phyloP scores from a whole-genome alignment of 164 flowering plant species.

The Kingdonia uniflora region DNA sequence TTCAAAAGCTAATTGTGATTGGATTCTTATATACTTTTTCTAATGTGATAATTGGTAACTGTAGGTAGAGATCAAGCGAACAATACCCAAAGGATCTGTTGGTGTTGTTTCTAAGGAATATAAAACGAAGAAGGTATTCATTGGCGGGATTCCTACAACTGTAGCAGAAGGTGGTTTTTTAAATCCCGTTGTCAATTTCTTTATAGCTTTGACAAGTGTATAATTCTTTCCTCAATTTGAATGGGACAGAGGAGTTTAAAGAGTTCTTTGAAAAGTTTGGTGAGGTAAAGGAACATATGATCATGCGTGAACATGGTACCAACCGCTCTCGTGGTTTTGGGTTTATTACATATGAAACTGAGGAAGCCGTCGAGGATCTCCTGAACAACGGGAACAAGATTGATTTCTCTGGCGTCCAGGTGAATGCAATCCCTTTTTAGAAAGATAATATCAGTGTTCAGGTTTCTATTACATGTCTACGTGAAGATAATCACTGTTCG shows the following conservation, averaged over 20 bases:
- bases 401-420: conserved; percentile 69
- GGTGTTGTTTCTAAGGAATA: conserved; percentile 45
- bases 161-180: conserved; percentile 48
- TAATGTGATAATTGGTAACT: conserved; percentile 2
- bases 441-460: no score
- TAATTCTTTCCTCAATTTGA: conserved; percentile 2
- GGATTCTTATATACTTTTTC: background rate
- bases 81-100: conserved; percentile 64
- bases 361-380: conserved; percentile 62
- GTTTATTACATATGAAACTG: conserved; percentile 63
- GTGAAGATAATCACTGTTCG: no score
- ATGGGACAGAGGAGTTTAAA: conserved; percentile 58
- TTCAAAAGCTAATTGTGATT: background rate
- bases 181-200: background rate
- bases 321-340: conserved; percentile 89
- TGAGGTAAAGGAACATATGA: conserved; percentile 66
- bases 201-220: no score
- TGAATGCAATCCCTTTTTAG: conserved; percentile 12
- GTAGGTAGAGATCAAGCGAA: conserved; percentile 84
- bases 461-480: no score
- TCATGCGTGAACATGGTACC: conserved; percentile 71
- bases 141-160: conserved; percentile 75
- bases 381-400: conserved; percentile 54
- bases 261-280: conserved; percentile 76
- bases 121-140: conserved; percentile 83